These are phyloP conservation scores for Podila epicladia DNA, from an alignment of 192 early-diverging fungal genomes.

Conservation along the genomic window DNA sequence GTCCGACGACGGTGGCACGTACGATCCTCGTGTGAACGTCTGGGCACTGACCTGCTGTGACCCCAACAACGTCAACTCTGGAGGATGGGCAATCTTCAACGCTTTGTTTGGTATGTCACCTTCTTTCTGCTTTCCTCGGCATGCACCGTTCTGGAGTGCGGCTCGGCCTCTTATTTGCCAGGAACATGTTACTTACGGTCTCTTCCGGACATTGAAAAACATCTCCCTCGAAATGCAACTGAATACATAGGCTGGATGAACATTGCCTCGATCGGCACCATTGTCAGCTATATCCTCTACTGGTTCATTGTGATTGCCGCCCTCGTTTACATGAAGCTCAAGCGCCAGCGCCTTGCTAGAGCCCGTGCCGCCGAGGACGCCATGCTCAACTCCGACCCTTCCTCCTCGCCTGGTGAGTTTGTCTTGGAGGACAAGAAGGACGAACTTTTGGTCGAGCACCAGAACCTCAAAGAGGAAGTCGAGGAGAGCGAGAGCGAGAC, in stretches of 20 bases:
- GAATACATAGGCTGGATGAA: conserved; percentile 72
- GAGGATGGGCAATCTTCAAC: conserved; percentile 77
- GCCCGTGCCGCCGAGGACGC: background rate
- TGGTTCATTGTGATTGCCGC: conserved; percentile 69
- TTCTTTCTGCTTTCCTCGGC: background rate
- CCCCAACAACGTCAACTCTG: conserved; percentile 40
- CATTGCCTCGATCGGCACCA: conserved; percentile 74
- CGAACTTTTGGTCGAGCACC: background rate
- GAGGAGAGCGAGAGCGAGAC: background rate
- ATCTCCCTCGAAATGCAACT: background rate
- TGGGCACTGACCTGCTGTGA: conserved; percentile 75
- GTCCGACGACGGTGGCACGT: conserved; percentile 21
- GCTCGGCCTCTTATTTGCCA: no score
- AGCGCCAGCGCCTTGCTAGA: conserved; percentile 12
- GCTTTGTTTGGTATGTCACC: conserved; percentile 59
- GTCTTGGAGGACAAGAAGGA: background rate
- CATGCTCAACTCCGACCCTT: background rate
- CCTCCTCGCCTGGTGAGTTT: background rate
- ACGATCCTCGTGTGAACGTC: conserved; percentile 43
- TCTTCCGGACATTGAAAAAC: no score
- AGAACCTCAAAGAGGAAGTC: background rate
- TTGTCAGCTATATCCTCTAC: conserved; percentile 81
- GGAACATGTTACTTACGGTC: no score
- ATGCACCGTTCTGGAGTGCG: no score
- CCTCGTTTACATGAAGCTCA: conserved; percentile 58